A percentile compares a stretch with the other conserved stretches of the same genome.
These are phyloP conservation scores for Aciculoconidium aculeatum DNA, from an alignment of 805 yeast species.

Conservation along the genomic window DNA sequence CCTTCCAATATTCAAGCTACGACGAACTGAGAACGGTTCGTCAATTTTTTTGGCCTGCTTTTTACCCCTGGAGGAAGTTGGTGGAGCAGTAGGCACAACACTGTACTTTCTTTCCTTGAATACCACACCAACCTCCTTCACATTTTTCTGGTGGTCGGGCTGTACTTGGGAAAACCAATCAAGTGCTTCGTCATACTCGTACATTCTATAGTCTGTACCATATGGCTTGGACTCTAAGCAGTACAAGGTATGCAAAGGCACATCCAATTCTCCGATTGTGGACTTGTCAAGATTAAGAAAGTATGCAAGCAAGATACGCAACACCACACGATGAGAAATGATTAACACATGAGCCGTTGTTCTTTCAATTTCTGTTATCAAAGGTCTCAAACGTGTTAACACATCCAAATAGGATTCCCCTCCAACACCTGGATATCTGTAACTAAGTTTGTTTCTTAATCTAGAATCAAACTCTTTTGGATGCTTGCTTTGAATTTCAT, in stretches of 20 bases:
- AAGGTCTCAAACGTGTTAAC: slow-evolving; percentile 79
- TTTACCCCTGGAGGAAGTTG: slow-evolving; percentile 17
- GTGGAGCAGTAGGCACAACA: slow-evolving; percentile 74
- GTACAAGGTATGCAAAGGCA: slow-evolving; percentile 87
- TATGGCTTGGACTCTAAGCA: slow-evolving; percentile 90
- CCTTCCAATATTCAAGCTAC: slow-evolving; percentile 20
- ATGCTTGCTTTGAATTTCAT: slow-evolving; percentile 63
- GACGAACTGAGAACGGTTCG: too few species aligned
- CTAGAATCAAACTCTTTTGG: slow-evolving; percentile 81
- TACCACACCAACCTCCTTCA: slow-evolving; percentile 65
- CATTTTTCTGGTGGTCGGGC: slow-evolving; percentile 49
- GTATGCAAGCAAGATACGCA: slow-evolving; percentile 81
- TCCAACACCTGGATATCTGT: slow-evolving; percentile 94
- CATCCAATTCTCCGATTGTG: slow-evolving; percentile 82
- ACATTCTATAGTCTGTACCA: slow-evolving; percentile 90
- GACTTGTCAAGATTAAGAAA: slow-evolving; percentile 78
- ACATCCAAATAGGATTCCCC: slow-evolving; percentile 96
- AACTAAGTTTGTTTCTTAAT: slow-evolving; percentile 68
- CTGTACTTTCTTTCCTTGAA: slow-evolving; percentile 65
- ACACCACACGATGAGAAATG: slow-evolving; percentile 86
- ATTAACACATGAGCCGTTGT: slow-evolving; percentile 81
- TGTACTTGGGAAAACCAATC: slow-evolving; percentile 76
- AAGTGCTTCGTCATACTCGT: slow-evolving; percentile 72
- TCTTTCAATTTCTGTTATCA: slow-evolving; percentile 88
- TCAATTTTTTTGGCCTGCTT: too few species aligned